Evolutionary conservation across 768 basidiomycete species (phyloP).

Genomic region (Suillus cothurnatus): DNA sequence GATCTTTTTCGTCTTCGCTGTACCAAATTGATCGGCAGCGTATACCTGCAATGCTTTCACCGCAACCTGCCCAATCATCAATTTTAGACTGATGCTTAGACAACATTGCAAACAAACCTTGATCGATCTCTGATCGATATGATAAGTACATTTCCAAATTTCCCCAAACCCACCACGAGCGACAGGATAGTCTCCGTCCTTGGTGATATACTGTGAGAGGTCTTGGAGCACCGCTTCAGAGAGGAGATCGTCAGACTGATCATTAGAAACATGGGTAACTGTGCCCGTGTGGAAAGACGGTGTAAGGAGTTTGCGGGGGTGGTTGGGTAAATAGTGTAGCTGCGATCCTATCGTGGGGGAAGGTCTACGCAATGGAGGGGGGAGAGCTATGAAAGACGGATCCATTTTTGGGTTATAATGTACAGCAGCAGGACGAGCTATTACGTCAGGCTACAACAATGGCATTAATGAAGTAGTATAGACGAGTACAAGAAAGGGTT

Average conservation of each 20-base stretch:
- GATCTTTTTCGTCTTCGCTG: slow-evolving; percentile 6
- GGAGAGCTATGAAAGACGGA: too few relatives aligned
- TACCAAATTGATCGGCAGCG: neutral
- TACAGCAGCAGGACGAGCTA: too few relatives aligned
- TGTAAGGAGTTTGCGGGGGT: neutral
- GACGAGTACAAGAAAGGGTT: neutral
- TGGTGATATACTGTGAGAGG: neutral
- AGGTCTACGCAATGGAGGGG: too few relatives aligned
- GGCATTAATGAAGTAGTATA: too few relatives aligned
- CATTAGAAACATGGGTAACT: neutral
- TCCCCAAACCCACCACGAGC: slow-evolving; percentile 5
- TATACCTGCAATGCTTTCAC: slow-evolving; percentile 7
- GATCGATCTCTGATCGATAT: neutral
- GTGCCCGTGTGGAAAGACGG: neutral
- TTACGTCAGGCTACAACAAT: neutral
- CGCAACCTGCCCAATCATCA: neutral
- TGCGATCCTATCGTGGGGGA: neutral
- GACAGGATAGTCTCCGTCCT: neutral
- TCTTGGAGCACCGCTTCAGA: neutral
- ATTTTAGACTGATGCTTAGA: neutral
- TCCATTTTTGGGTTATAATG: too few relatives aligned
- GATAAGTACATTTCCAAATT: slow-evolving; percentile 7
- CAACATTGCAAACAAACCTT: neutral
- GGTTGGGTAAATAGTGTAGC: too few relatives aligned
- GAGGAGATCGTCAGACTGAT: neutral